A percentile compares a stretch with the other conserved stretches of the same genome.
Conservation (phyloP, 192 early-diverging fungal species). For the Tieghemiomyces parasiticus region DNA sequence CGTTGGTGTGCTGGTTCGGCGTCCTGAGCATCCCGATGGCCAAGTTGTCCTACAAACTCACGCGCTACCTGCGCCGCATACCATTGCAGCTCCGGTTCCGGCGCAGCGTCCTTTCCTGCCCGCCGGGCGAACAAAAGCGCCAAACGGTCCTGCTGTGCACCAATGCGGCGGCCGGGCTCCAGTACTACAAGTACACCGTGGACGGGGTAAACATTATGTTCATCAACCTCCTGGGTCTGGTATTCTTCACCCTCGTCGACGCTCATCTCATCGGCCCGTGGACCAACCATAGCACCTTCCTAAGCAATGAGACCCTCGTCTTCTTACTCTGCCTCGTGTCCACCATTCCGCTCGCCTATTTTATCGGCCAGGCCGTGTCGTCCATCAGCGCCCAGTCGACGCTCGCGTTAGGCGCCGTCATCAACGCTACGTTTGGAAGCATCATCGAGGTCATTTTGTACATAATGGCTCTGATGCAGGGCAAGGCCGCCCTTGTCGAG, state of each 20-base stretch:
- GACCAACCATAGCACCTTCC: constrained; percentile 29
- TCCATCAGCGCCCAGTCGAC: constrained; percentile 91
- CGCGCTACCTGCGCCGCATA: constrained; percentile 59
- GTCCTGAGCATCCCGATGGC: constrained; percentile 90
- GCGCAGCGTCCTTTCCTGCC: neutral
- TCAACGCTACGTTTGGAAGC: constrained; percentile 95
- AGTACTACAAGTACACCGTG: constrained; percentile 93
- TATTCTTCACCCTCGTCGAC: constrained; percentile 70
- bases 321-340: constrained; percentile 56
- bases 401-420: constrained; percentile 82
- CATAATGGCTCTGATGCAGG: constrained; percentile 71
- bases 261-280: constrained; percentile 50
- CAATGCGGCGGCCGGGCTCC: constrained; percentile 73
- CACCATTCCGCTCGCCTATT: constrained; percentile 84
- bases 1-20: constrained; percentile 65
- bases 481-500: constrained; percentile 75
- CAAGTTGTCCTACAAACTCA: constrained; percentile 70
- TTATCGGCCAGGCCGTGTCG: constrained; percentile 95
- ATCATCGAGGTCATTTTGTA: constrained; percentile 96
- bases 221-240: constrained; percentile 76
- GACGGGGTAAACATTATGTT: constrained; percentile 96
- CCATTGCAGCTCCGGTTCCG: constrained; percentile 63
- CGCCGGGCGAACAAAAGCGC: constrained; percentile 21
- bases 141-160: constrained; percentile 67
- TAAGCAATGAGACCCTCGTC: constrained; percentile 48